Evolutionary conservation across 129 eudicot genomes (phyloP), one percentile per base, ranked within the genome.

Genomic region (Arctium lappa): DNA sequence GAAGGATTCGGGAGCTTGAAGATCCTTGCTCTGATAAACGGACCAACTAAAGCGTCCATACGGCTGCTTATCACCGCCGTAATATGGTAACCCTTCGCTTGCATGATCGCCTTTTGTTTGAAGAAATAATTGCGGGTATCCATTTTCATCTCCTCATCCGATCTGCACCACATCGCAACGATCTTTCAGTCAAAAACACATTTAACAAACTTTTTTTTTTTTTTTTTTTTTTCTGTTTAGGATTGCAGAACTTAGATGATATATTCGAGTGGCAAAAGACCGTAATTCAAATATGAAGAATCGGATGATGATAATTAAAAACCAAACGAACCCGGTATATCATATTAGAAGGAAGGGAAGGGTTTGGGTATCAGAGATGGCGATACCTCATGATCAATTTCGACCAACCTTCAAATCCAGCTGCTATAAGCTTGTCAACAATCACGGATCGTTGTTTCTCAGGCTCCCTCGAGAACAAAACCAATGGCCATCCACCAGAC

Each of bases 301-400:
- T 53, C n/a, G 8, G 50, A 42, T 48, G 15, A 48, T 53, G 5
- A 53, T 4, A 1, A 46, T 46, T 9, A 46, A 53, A 15, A 53
- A 15, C 18, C 18, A 53, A 53, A 53, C 3, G 2, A 53, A 53
- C 6, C 18, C n/a, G 13, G 3, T 13, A 15, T 53, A 53, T 53
- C 63, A 53, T 0, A 53, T 53, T 13, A 4, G 22, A 53, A 53
- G 15, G 63, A 53, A 53, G 63, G 63, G 22, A 53, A 53, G 22
- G 63, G 22, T 53, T 50, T 44, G 53, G 53, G 53, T 3, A 44
- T 44, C 53, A 8, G 13, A 8, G 13, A 3, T 40, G 46, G 73
- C 9, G 1, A 30, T 82, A 90, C 93, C 93, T 90, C 93, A 90
- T 79, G 78, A 90, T 79, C 72, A 90, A 63, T 79, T 87, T 83